These are phyloP conservation scores for Myriosclerotinia curreyana DNA, from an alignment of 2,329 filamentous ascomycete genomes.

Conservation along the genomic window DNA sequence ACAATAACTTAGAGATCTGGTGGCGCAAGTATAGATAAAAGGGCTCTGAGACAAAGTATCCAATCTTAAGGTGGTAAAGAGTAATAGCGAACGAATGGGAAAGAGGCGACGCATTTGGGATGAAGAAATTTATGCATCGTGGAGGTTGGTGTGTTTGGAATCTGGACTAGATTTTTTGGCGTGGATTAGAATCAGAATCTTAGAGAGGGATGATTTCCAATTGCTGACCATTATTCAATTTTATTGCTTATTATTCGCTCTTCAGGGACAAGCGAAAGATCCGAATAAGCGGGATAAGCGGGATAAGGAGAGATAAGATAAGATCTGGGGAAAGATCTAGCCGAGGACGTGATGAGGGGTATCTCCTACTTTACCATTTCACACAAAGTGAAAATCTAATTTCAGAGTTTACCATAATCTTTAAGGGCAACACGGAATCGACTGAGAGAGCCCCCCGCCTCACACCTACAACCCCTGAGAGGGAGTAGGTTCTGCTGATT, in stretches of 20 bases:
- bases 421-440: too few species aligned
- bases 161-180: not conserved
- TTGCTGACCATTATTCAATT: slow-evolving; percentile 8
- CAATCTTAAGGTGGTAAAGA: slow-evolving; percentile 9
- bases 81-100: not conserved
- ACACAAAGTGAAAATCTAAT: too few species aligned
- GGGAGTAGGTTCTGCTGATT: too few species aligned
- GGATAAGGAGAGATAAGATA: not conserved
- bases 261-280: not conserved
- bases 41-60: not conserved
- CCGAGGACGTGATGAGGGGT: not conserved
- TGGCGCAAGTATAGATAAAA: not conserved
- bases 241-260: not conserved
- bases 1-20: not conserved
- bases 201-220: slow-evolving; percentile 5
- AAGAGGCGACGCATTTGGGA: not conserved
- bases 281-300: not conserved
- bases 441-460: too few species aligned
- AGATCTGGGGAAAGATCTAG: slow-evolving; percentile 7
- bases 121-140: not conserved
- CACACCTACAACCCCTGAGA: too few species aligned
- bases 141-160: not conserved
- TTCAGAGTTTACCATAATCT: too few species aligned
- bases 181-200: too few species aligned
- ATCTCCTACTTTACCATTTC: too few species aligned